Evolutionary conservation across 257 asterid genomes (phyloP).

Genomic region (Forsythia viridissima): DNA sequence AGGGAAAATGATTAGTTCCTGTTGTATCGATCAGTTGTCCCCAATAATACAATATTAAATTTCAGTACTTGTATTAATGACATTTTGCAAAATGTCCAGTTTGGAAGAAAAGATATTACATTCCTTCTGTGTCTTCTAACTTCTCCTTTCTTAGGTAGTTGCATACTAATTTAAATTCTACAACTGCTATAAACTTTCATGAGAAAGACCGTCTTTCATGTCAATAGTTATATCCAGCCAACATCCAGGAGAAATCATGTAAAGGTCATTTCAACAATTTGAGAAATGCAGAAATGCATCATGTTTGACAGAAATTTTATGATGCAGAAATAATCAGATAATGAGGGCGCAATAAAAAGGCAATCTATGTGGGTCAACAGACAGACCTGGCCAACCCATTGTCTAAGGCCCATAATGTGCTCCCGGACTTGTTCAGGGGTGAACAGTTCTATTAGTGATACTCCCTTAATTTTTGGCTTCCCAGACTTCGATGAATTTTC

Average conservation of each 20-base stretch:
- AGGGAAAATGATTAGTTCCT: background rate
- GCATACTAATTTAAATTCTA: background rate
- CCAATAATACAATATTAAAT: too few relatives aligned
- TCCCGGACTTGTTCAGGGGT: constrained; percentile 90
- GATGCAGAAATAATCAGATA: constrained; percentile 15
- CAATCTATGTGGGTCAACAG: constrained; percentile 6
- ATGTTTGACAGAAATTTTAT: constrained; percentile 4
- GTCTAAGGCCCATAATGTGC: constrained; percentile 88
- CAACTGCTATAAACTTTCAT: background rate
- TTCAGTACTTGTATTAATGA: too few relatives aligned
- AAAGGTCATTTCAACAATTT: background rate
- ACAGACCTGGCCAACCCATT: constrained; percentile 98
- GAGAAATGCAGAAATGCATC: constrained; percentile 11
- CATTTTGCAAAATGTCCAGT: background rate
- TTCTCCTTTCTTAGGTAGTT: background rate
- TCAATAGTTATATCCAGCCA: background rate
- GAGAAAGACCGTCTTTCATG: background rate
- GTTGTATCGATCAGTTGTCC: background rate
- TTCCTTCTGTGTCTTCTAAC: background rate
- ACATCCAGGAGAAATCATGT: background rate
- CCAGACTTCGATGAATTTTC: constrained; percentile 81
- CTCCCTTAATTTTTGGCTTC: constrained; percentile 86
- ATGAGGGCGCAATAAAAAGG: background rate
- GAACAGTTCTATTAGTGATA: constrained; percentile 86
- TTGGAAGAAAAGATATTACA: background rate